A percentile compares a stretch with the other conserved stretches of the same genome.
Conservation (phyloP, 768 basidiomycete genomes). For the Stropharia rugosoannulata region DNA sequence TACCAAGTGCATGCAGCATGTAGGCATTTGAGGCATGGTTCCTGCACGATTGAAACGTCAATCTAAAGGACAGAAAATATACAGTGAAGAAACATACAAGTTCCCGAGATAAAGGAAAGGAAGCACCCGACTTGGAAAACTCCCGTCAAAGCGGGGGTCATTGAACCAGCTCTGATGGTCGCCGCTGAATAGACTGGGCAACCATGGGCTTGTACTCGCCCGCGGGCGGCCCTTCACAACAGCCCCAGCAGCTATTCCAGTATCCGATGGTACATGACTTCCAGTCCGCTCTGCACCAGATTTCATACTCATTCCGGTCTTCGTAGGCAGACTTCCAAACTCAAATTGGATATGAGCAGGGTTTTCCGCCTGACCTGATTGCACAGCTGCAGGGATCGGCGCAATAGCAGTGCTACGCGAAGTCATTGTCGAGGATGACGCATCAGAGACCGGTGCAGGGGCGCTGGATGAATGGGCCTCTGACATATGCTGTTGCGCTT, state of each 20-base stretch:
- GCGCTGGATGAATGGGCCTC: neutral
- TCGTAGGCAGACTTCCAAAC: constrained; percentile 17
- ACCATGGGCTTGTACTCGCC: constrained; percentile 67
- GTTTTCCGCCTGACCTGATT: neutral
- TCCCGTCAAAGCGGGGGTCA: constrained; percentile 90
- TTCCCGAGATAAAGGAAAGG: constrained; percentile 95
- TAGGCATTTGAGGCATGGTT: constrained; percentile 93
- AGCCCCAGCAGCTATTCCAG: neutral
- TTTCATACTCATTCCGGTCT: neutral
- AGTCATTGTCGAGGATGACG: neutral
- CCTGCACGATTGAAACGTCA: constrained; percentile 35
- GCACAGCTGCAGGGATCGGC: neutral
- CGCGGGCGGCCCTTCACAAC: constrained; percentile 54
- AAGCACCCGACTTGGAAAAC: constrained; percentile 90
- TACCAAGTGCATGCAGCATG: constrained; percentile 94
- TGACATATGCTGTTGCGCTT: constrained; percentile 1
- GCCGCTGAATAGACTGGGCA: constrained; percentile 56
- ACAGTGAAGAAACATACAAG: constrained; percentile 56
- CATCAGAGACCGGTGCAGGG: neutral
- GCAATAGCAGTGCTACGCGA: constrained; percentile 1
- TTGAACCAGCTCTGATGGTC: constrained; percentile 95
- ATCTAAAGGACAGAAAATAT: neutral
- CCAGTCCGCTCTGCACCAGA: constrained; percentile 1
- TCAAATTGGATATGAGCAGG: constrained; percentile 8
- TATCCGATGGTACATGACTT: constrained; percentile 8